phyloP scores from a whole-genome alignment of 495 filamentous ascomycete genomes.

The Penicillium maclennaniae region DNA sequence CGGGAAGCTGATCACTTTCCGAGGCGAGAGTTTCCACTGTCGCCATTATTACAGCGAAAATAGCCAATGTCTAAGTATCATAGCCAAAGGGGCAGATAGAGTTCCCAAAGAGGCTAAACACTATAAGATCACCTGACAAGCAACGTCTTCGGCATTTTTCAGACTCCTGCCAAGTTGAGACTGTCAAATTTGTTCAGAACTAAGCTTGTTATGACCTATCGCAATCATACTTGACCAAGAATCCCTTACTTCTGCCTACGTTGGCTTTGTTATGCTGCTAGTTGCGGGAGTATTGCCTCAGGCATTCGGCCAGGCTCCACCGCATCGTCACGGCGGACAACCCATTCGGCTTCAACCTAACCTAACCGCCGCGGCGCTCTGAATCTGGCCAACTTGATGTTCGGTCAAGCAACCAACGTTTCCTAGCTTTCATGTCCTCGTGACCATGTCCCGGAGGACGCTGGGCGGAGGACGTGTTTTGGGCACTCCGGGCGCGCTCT shows the following conservation, averaged over 20 bases:
- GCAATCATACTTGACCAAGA: background rate
- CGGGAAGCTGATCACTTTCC: too few species aligned
- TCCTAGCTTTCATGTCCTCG: constrained; percentile 38
- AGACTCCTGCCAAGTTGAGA: background rate
- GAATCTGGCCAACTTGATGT: constrained; percentile 18
- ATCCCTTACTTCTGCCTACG: background rate
- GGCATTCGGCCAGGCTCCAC: constrained; percentile 24
- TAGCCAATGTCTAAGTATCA: too few species aligned
- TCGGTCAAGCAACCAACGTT: constrained; percentile 14
- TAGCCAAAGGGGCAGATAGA: too few species aligned
- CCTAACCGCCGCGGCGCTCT: constrained; percentile 3
- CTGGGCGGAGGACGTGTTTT: constrained; percentile 87
- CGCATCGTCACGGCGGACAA: constrained; percentile 21
- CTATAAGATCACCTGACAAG: background rate
- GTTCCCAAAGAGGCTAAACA: background rate
- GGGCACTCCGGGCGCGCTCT: constrained; percentile 73
- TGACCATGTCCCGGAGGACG: constrained; percentile 74
- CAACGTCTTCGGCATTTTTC: background rate
- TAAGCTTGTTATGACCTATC: background rate
- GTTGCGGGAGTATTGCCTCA: constrained; percentile 14
- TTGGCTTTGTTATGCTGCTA: background rate
- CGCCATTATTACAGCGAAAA: too few species aligned
- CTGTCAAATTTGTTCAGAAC: background rate
- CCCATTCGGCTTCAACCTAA: constrained; percentile 8
- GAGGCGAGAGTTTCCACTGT: too few species aligned